Base-by-base conservation (phyloP, 2,329 filamentous ascomycete species). In the Fusarium begoniae region DNA sequence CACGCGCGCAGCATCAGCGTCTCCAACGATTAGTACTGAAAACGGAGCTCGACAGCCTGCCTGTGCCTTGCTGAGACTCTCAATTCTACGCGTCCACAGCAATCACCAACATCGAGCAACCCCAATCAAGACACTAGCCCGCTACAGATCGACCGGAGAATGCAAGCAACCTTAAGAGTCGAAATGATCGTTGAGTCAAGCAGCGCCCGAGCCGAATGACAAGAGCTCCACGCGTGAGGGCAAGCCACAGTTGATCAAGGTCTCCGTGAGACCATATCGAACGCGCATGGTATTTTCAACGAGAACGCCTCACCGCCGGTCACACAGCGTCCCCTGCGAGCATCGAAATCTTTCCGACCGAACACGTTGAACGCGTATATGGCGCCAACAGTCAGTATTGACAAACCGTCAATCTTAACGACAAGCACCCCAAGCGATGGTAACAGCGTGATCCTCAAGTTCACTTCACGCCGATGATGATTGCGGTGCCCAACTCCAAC, bases 281-380 rank as follows among this genome's bases (percentile, higher is more conserved):
- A 10, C 44, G 24, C 44, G 12, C 5, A 7, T 10, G 44, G 5
- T 20, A 18, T 13, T 8, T 2, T 20, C 11, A 14, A 20, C 12
- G 6, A 20, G 8, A 26, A 20, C 24, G 6, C 24, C 24, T 26
- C 17, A 0, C 10, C 24, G 17, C 12, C 44, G 5, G 12, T 4
- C 3, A 12, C 24, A 26, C 24, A 14, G 17, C 5, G 8, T 5
- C 5, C 12, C 17, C 8, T 10, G 2, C 7, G 2, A 26, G 17
- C 18, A 45, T 26, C 24, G 2, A 20, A 0, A 26, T 5, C 17
- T 4, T 20, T 26, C 43, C 8, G 0, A 20, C 24, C 5, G 12
- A 26, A 5, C 24, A 5, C 24, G 8, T 20, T 20, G 0, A 14
- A 8, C 8, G 0, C 43, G 44, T 20, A 10, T 9, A 9, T 0